Percentiles rank a stretch among this genome's conserved stretches.
phyloP scores from a whole-genome alignment of 805 yeast genomes.

The Deakozyma indianensis region DNA sequence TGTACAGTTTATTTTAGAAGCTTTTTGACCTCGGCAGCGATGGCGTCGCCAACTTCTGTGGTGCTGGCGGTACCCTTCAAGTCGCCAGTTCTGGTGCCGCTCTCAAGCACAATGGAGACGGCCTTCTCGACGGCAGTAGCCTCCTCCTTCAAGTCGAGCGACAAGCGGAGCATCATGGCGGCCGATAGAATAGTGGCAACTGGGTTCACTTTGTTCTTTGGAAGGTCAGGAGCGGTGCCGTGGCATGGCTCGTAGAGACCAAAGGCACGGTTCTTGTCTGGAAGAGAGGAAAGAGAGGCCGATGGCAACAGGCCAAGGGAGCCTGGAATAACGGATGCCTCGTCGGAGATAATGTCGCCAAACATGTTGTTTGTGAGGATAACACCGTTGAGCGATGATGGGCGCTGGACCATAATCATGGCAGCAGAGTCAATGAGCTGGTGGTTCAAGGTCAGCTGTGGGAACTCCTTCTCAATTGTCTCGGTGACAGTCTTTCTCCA shows the following conservation, averaged over 20 bases:
- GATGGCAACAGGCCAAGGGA: conserved; percentile 92
- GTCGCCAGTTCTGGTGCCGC: conserved; percentile 84
- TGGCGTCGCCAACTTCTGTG: conserved; percentile 85
- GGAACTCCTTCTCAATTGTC: conserved; percentile 79
- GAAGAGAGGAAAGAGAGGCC: conserved; percentile 92
- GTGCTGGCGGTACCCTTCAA: conserved; percentile 77
- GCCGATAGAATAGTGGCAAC: conserved; percentile 89
- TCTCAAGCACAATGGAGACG: conserved; percentile 66
- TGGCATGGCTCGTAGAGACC: conserved; percentile 98
- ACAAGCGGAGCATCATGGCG: conserved; percentile 93
- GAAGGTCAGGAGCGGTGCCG: conserved; percentile 95
- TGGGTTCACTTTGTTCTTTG: conserved; percentile 81
- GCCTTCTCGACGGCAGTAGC: conserved; percentile 85
- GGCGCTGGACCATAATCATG: conserved; percentile 87
- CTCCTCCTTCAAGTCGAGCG: conserved; percentile 68
- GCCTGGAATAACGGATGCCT: conserved; percentile 96
- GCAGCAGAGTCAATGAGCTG: conserved; percentile 98
- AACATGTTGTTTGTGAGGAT: conserved; percentile 92
- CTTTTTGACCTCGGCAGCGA: conserved; percentile 56
- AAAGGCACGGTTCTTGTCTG: conserved; percentile 86
- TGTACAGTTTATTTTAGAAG: conserved; percentile 31
- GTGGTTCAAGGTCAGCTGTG: conserved; percentile 73
- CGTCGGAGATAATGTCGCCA: conserved; percentile 96
- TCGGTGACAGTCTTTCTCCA: conserved; percentile 92
- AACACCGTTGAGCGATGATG: conserved; percentile 83